Evolutionary conservation across 1,284 basidiomycete genomes (phyloP), one percentile per base, ranked within the genome.

Genomic region (Sanguinoderma infundibulare): DNA sequence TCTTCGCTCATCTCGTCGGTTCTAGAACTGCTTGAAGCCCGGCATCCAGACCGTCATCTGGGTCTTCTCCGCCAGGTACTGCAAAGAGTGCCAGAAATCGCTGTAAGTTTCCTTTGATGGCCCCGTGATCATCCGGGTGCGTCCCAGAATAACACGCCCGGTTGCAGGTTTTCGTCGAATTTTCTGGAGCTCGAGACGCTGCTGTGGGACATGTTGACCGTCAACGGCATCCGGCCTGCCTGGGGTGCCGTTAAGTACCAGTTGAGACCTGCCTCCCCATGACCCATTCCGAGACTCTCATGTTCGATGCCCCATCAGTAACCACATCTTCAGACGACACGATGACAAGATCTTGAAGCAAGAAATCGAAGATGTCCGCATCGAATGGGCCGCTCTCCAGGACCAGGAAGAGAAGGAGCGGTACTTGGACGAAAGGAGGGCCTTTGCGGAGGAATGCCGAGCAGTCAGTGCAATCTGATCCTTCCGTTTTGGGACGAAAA

Each of bases 11-110:
- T 15, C 14, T 30, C 26, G 9, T 35, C 6, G 3, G 24, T 15
- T 10, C 1, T 32, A 59, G 58, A 42, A 32, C 6, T 59, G 58
- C 26, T 15, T 59, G 15, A 59, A 49, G 20, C n/a, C 51, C 20
- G 24, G 15, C 20, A 51, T 51, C 12, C 30, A 35, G n/a, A 35
- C 4, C 2, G 20, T 51, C 20, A 12, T 51, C 20, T 51, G 26
- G 34, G n/a, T 22, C 15, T 51, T 51, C 20, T 35, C 49, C 3
- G 49, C 49, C 12, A 35, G 49, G 20, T 51, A 34, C 22, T 51
- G 49, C 32, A 15, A 4, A 24, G 32, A 15, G 8, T 51, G 49
- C 9, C 17, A 22, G 2, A 22, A n/a, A 14, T 9, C 17, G 20
- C 12, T 35, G 49, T 51, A 22, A n/a, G 49, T 51, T 20, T 35